Percentiles rank a stretch among this genome's conserved stretches.
These are phyloP conservation scores for Lepidium campestre DNA, from an alignment of 441 rosid species.

Conservation along the genomic window DNA sequence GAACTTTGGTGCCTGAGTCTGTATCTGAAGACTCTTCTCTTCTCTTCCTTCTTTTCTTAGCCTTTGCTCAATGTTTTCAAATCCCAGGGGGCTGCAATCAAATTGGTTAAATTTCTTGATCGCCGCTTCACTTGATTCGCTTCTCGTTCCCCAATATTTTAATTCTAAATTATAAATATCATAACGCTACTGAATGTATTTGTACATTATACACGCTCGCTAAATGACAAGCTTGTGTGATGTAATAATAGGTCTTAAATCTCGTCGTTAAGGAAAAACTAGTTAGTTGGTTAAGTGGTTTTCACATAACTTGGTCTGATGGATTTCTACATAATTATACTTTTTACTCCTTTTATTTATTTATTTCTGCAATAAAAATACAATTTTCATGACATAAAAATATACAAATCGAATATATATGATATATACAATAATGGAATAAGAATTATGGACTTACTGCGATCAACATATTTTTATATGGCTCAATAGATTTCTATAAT, in stretches of 20 bases:
- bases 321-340: no score
- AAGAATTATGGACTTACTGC: neutral
- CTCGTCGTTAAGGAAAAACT: no score
- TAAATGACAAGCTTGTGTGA: no score
- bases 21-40: conserved; percentile 17
- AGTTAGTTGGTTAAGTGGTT: no score
- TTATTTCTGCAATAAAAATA: neutral
- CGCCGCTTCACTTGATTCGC: neutral
- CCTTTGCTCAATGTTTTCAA: conserved; percentile 12
- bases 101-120: neutral
- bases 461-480: no score
- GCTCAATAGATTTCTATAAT: no score
- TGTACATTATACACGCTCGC: no score
- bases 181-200: no score
- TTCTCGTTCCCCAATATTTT: no score
- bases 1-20: conserved; percentile 25
- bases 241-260: no score
- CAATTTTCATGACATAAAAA: neutral
- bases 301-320: no score
- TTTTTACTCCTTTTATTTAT: neutral
- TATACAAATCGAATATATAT: neutral
- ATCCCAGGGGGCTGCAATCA: neutral
- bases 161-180: neutral
- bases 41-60: conserved; percentile 8
- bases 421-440: neutral